These are phyloP conservation scores for Phytophthora idaei DNA, from an alignment of 352 stramenopile species.

Conservation along the genomic window DNA sequence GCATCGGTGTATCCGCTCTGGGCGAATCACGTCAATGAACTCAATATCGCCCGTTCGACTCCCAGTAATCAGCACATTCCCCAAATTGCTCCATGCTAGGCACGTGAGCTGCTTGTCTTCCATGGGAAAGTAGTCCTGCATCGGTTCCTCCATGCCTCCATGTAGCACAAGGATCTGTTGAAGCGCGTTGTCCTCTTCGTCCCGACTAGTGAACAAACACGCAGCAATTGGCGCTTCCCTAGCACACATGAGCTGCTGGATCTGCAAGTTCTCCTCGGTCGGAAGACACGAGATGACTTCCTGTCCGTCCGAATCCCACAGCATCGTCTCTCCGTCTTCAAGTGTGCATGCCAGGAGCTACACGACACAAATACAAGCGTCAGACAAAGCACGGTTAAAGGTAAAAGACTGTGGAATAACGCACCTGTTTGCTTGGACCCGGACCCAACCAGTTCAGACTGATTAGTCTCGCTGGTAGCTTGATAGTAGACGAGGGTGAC, in stretches of 20 bases:
- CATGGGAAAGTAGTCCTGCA: slow-evolving; percentile 43
- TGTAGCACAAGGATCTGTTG: slow-evolving; percentile 47
- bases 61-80: slow-evolving; percentile 34
- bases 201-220: slow-evolving; percentile 32
- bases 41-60: slow-evolving; percentile 36
- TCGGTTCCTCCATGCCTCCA: slow-evolving; percentile 40
- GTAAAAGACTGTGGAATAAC: slow-evolving; percentile 3
- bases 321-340: slow-evolving; percentile 33
- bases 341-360: slow-evolving; percentile 42
- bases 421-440: slow-evolving; percentile 39
- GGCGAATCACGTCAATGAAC: slow-evolving; percentile 39
- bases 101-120: slow-evolving; percentile 44
- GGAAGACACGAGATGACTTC: slow-evolving; percentile 33
- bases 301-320: slow-evolving; percentile 40
- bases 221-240: slow-evolving; percentile 39
- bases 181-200: slow-evolving; percentile 30
- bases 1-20: slow-evolving; percentile 38
- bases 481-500: slow-evolving; percentile 35
- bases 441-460: slow-evolving; percentile 42
- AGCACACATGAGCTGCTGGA: slow-evolving; percentile 41
- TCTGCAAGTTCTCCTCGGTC: slow-evolving; percentile 28
- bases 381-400: background rate
- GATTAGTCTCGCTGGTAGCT: slow-evolving; percentile 29
- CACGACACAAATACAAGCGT: slow-evolving; percentile 6
- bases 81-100: slow-evolving; percentile 38